These are phyloP conservation scores for Fremontodendron californicum DNA, from an alignment of 345 rosid genomes.

Conservation along the genomic window DNA sequence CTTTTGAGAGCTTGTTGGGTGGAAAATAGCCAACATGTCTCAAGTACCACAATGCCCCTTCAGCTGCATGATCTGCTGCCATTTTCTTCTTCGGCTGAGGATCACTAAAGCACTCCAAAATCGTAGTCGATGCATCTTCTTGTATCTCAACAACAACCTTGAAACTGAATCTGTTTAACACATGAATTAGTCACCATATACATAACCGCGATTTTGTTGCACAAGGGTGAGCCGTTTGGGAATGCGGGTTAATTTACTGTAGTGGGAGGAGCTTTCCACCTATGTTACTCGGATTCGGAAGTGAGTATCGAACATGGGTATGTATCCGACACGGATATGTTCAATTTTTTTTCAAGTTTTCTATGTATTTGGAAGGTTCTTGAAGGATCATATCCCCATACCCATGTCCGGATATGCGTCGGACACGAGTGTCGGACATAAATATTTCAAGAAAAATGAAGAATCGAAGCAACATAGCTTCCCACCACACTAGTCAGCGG, in stretches of 20 bases:
- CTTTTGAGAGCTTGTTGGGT: background rate
- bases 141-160: slow-evolving; percentile 38
- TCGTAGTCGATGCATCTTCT: slow-evolving; percentile 3
- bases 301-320: no score
- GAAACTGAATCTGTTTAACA: slow-evolving; percentile 37
- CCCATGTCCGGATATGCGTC: no score
- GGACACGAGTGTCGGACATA: no score
- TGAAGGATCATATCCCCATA: no score
- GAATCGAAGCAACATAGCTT: no score
- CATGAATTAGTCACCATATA: background rate
- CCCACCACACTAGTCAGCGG: background rate
- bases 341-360: no score
- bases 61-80: slow-evolving; percentile 66
- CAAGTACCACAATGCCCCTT: slow-evolving; percentile 69
- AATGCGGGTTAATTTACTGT: background rate
- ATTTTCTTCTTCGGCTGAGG: slow-evolving; percentile 42
- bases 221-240: background rate
- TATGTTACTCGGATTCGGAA: no score
- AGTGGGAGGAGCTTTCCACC: background rate
- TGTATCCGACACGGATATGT: no score
- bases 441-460: no score
- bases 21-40: slow-evolving; percentile 33
- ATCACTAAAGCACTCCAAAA: slow-evolving; percentile 46
- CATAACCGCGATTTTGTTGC: background rate
- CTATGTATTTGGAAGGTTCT: no score